These are phyloP conservation scores for Microcos paniculata DNA, from an alignment of 345 rosid genomes.

Conservation along the genomic window DNA sequence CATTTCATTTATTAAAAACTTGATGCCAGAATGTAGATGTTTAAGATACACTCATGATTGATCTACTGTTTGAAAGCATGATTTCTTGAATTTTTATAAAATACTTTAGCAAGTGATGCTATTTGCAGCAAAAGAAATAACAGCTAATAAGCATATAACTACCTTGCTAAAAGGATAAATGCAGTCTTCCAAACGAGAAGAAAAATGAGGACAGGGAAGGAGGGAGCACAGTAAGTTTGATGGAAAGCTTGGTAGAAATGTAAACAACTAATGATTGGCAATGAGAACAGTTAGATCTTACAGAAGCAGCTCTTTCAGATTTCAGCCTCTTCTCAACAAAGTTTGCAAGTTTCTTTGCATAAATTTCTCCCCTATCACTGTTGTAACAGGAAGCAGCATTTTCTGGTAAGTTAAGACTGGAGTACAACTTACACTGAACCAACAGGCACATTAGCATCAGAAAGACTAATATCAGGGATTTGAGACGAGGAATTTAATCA, in stretches of 20 bases:
- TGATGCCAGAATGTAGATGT: not conserved
- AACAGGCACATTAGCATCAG: not conserved
- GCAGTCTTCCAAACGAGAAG: not conserved
- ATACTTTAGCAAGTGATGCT: not conserved
- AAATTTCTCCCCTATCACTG: slow-evolving; percentile 90
- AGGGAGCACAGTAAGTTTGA: not conserved
- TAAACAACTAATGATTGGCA: not conserved
- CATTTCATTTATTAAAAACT: not conserved
- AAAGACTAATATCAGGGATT: not conserved
- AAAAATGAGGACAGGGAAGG: not conserved
- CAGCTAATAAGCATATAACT: not conserved
- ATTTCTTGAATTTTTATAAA: not conserved
- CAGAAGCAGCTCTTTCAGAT: slow-evolving; percentile 97
- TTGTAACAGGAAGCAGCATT: slow-evolving; percentile 20
- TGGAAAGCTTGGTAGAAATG: not conserved
- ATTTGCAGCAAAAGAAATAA: slow-evolving; percentile 4
- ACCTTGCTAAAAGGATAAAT: not conserved
- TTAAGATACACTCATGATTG: not conserved
- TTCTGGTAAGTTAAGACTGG: slow-evolving; percentile 9
- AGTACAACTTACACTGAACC: not conserved
- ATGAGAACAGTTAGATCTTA: slow-evolving; percentile 37
- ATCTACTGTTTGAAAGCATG: not conserved
- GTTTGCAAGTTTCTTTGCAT: slow-evolving; percentile 82
- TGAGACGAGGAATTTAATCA: not conserved
- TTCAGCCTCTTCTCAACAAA: slow-evolving; percentile 91